phyloP scores from a whole-genome alignment of 2,329 filamentous ascomycete genomes.

The Microcera coccophila region DNA sequence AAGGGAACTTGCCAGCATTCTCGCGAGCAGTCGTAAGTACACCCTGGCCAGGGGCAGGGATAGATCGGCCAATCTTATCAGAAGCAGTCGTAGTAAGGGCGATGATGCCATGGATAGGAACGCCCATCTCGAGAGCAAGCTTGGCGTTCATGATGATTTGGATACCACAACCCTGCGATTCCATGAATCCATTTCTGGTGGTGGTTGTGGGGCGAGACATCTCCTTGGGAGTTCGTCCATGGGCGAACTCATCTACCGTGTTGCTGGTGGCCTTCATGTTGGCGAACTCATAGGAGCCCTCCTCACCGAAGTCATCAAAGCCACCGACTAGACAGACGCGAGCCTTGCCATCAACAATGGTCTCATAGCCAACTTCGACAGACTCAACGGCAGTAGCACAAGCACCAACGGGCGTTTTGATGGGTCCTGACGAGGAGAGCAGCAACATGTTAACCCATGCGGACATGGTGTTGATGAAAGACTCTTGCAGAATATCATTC shows the following conservation, averaged over 20 bases:
- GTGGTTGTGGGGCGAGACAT: slow-evolving; percentile 98
- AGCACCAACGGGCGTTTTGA: slow-evolving; percentile 97
- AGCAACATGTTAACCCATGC: slow-evolving; percentile 99
- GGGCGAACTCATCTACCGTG: slow-evolving; percentile 90
- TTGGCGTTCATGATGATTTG: slow-evolving; percentile 98
- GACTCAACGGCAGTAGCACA: slow-evolving; percentile 98
- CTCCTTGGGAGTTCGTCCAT: slow-evolving; percentile 90
- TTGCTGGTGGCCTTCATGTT: slow-evolving; percentile 99
- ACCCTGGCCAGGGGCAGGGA: slow-evolving; percentile 94
- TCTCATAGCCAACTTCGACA: slow-evolving; percentile 95
- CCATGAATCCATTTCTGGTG: slow-evolving; percentile 97
- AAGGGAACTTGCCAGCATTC: slow-evolving; percentile 85
- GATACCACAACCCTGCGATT: slow-evolving; percentile 96
- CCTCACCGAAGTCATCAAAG: slow-evolving; percentile 98
- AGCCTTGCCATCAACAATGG: slow-evolving; percentile 96
- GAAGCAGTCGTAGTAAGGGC: slow-evolving; percentile 93
- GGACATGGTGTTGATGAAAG: slow-evolving; percentile 99
- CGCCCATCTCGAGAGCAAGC: slow-evolving; percentile 95
- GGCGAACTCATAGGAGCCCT: slow-evolving; percentile 98
- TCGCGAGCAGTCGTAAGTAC: slow-evolving; percentile 94
- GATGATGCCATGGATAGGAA: slow-evolving; percentile 93
- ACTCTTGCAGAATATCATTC: slow-evolving; percentile 98
- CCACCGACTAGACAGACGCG: slow-evolving; percentile 96
- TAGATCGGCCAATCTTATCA: slow-evolving; percentile 97
- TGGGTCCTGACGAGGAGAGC: slow-evolving; percentile 92